phyloP scores from a whole-genome alignment of 2,329 filamentous ascomycete species.

The Bipolaris victoriae region DNA sequence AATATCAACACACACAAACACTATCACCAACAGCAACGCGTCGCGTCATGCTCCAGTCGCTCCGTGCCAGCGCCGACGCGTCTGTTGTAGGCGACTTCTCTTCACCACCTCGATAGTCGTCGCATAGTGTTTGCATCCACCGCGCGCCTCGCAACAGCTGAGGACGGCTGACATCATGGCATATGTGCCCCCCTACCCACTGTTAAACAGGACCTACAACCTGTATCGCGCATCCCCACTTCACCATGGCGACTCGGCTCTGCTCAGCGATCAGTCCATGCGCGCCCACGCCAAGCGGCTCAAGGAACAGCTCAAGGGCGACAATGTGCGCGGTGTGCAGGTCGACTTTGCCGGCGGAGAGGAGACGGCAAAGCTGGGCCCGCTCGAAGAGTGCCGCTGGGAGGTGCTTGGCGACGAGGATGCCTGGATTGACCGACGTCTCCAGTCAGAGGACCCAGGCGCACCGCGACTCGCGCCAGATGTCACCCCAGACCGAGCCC shows the following conservation, averaged over 20 bases:
- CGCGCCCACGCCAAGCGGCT: constrained; percentile 57
- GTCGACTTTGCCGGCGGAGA: constrained; percentile 48
- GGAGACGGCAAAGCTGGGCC: constrained; percentile 54
- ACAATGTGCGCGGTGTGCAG: constrained; percentile 55
- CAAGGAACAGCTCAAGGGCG: constrained; percentile 57
- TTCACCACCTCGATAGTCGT: background rate
- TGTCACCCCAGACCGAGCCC: constrained; percentile 31
- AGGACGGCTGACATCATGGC: constrained; percentile 33
- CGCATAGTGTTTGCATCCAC: background rate
- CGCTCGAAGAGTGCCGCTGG: constrained; percentile 57
- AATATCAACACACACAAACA: constrained; percentile 3
- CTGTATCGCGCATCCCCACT: constrained; percentile 62
- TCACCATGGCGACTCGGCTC: constrained; percentile 51
- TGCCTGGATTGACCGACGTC: constrained; percentile 48
- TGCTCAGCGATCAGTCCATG: constrained; percentile 48
- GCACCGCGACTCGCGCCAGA: constrained; percentile 35
- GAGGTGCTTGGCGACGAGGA: constrained; percentile 50
- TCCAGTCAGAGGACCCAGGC: constrained; percentile 41
- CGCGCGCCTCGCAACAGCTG: background rate
- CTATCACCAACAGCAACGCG: constrained; percentile 5
- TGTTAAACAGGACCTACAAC: constrained; percentile 62
- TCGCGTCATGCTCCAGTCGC: constrained; percentile 19
- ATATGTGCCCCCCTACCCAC: constrained; percentile 50
- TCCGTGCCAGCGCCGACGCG: constrained; percentile 9
- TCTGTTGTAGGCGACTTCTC: constrained; percentile 1